These are phyloP conservation scores for Salvia miltiorrhiza DNA, from an alignment of 257 asterid species.

Conservation along the genomic window DNA sequence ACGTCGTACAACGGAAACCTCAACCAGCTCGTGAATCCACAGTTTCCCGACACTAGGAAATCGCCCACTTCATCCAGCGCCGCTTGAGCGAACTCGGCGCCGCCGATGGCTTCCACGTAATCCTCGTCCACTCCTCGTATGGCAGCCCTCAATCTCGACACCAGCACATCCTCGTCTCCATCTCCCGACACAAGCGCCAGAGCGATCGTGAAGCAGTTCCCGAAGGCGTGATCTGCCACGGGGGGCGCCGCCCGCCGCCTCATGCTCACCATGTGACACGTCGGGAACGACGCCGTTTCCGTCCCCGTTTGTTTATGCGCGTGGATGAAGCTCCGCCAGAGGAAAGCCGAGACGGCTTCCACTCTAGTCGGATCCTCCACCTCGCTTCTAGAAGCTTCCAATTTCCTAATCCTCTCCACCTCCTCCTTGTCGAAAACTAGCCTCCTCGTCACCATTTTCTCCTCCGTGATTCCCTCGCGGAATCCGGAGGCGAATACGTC, in stretches of 20 bases:
- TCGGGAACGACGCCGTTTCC: neutral
- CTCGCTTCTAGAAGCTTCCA: neutral
- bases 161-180: neutral
- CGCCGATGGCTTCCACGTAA: no score
- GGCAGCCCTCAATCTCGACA: neutral
- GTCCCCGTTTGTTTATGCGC: neutral
- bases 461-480: neutral
- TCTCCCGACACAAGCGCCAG: no score
- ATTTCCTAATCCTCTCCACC: neutral
- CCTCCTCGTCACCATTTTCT: neutral
- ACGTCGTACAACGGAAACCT: slow-evolving; percentile 9
- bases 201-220: neutral
- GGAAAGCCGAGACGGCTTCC: slow-evolving; percentile 3
- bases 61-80: no score
- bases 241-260: neutral
- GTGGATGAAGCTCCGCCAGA: neutral
- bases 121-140: neutral
- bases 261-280: no score
- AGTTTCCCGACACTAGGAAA: no score
- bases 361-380: neutral
- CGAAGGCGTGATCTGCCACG: neutral
- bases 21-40: neutral
- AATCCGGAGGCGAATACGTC: neutral
- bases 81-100: no score
- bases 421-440: neutral